These are phyloP conservation scores for Schizochytrium sp. DNA, from an alignment of 108 stramenopile species.

Conservation along the genomic window DNA sequence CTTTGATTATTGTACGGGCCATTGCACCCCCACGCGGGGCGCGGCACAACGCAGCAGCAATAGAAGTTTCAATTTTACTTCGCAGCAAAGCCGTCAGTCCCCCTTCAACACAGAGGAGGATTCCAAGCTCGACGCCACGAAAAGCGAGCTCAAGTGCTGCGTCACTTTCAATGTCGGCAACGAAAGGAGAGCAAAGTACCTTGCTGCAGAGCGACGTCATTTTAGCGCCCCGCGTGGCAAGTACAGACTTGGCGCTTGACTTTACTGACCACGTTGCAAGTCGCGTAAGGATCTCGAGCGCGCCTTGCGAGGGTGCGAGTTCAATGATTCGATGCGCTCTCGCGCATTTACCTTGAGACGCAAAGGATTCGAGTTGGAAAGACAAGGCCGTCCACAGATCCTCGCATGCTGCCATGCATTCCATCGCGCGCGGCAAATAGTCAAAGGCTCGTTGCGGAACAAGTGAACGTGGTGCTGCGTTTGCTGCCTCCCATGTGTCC, in stretches of 20 bases:
- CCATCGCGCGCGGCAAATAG: neutral
- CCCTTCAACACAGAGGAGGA: too few species aligned
- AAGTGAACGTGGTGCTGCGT: neutral
- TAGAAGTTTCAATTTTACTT: neutral
- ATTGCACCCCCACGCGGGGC: neutral
- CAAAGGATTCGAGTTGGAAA: too few species aligned
- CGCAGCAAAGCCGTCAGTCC: too few species aligned
- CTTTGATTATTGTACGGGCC: neutral
- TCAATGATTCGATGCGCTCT: too few species aligned
- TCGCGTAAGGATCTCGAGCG: neutral
- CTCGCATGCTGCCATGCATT: neutral
- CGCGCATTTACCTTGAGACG: too few species aligned
- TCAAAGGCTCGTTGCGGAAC: neutral
- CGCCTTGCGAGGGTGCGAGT: neutral
- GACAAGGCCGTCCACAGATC: neutral
- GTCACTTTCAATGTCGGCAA: too few species aligned
- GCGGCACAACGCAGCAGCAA: neutral
- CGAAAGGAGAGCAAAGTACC: too few species aligned
- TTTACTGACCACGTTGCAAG: neutral
- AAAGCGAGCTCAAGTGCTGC: too few species aligned
- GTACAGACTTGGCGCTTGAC: neutral
- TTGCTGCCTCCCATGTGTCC: neutral
- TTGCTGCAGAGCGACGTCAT: neutral
- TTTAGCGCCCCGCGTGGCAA: neutral
- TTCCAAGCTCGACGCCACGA: too few species aligned